Conservation (phyloP, 1,139 yeast genomes). For the Magnusiomyces ingens region DNA sequence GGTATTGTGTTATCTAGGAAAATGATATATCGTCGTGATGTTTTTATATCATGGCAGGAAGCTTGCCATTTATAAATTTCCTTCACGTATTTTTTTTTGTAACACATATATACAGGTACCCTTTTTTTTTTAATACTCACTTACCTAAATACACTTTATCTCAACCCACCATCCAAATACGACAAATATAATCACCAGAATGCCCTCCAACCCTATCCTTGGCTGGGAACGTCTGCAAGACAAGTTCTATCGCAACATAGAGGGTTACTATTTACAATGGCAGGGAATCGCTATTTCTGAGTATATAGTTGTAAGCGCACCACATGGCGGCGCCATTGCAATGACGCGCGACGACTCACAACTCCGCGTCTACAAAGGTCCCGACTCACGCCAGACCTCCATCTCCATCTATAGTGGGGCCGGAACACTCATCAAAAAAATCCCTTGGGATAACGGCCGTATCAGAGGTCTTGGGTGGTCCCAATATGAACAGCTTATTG, state of each 20-base stretch:
- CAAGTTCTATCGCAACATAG: slow-evolving; percentile 31
- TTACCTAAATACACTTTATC: too few relatives aligned
- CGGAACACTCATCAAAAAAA: slow-evolving; percentile 44
- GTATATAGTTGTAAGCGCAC: slow-evolving; percentile 37
- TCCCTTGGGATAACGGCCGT: slow-evolving; percentile 47
- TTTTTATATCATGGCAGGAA: too few relatives aligned
- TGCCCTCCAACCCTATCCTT: slow-evolving; percentile 18
- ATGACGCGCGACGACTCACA: slow-evolving; percentile 22
- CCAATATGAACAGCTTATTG: slow-evolving; percentile 50
- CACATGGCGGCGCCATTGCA: slow-evolving; percentile 40
- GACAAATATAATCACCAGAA: not conserved
- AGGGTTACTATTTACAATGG: slow-evolving; percentile 34
- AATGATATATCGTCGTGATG: too few relatives aligned
- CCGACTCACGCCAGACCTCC: slow-evolving; percentile 21
- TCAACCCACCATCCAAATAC: too few relatives aligned
- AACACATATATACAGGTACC: too few relatives aligned
- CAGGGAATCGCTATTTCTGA: slow-evolving; percentile 28
- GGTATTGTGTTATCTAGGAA: too few relatives aligned
- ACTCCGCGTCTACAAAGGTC: slow-evolving; percentile 25
- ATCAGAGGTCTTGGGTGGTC: slow-evolving; percentile 56
- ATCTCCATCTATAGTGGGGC: slow-evolving; percentile 49
- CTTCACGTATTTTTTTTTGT: too few relatives aligned
- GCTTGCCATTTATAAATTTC: too few relatives aligned
- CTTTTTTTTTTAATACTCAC: too few relatives aligned
- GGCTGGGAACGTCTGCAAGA: slow-evolving; percentile 34